Evolutionary conservation across 1,284 basidiomycete species (phyloP).

Genomic region (Ustilago crameri): DNA sequence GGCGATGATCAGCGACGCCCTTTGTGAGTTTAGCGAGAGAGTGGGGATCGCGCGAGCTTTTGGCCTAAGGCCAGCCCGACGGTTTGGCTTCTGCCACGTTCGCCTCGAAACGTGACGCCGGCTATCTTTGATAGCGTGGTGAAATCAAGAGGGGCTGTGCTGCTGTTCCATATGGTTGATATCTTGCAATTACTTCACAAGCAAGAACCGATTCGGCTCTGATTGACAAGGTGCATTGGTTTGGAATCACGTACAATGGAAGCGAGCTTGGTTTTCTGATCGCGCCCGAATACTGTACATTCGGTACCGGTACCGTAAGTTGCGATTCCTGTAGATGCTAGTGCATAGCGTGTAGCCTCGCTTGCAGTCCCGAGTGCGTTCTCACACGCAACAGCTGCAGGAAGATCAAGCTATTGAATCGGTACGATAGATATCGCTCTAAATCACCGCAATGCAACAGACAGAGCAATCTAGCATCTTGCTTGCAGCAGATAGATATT

Average conservation of each 20-base stretch:
- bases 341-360: not conserved
- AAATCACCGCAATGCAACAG: no score
- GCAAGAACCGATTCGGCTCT: constrained; percentile 1
- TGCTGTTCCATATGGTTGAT: no score
- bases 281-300: no score
- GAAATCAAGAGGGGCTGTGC: no score
- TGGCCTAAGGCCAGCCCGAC: not conserved
- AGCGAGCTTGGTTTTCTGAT: no score
- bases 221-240: constrained; percentile 6
- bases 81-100: constrained; percentile 4
- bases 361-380: not conserved
- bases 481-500: no score
- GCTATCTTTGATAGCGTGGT: no score
- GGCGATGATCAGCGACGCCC: not conserved
- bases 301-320: not conserved
- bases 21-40: not conserved
- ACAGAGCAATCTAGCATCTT: no score
- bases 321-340: not conserved
- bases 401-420: no score
- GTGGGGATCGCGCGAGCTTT: not conserved
- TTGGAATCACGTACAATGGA: constrained; percentile 3
- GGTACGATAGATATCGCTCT: no score
- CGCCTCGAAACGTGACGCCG: not conserved
- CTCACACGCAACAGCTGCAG: not conserved
- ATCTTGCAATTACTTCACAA: no score